Evolutionary conservation across 441 rosid species (phyloP), one percentile per base, ranked within the genome.

Genomic region (Bruguiera hainesii): DNA sequence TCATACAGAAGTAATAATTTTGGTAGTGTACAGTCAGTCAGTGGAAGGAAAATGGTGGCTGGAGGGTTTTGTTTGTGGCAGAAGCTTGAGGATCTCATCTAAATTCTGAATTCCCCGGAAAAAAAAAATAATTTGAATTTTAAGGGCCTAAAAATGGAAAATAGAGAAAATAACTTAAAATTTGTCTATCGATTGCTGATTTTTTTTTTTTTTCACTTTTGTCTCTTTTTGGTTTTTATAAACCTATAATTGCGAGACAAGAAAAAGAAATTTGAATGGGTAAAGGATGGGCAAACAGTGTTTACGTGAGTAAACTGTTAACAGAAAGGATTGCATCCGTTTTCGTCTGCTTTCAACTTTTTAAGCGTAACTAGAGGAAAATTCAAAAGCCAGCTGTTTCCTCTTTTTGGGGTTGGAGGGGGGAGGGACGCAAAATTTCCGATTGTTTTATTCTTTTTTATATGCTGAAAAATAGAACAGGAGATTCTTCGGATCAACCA

Each of bases 11-110:
- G 60, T 48, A 76, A 78, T 74, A 68, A 72, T 75, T 78, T 70
- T 71, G 73, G 80, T 76, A 80, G 81, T 78, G 85, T 84, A 76
- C 81, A 82, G 74, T 42, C 48, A 42, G 48, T 42, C 46, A 2
- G 20, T 62, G 73, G 62, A 16, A 19, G 30, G 29, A 61, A 56
- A n/a, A 46, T 62, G 61, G 69, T 57, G 39, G 25, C 26, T 23
- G 48, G 56, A n/a, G 59, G 37, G 61, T 57, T 69, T 57, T 63
- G 60, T 65, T 69, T 16, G 65, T 50, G 50, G 49, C 11, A 63
- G 60, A 49, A 25, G 30, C 28, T 33, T 33, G 33, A 48, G 49
- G 57, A 48, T 67, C 57, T 67, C 56, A 7, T 26, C 26, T 26
- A 26, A 26, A 26, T 26, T 21, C 20, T 1, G 19, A 56, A n/a